A percentile compares a stretch with the other conserved stretches of the same genome.
These are phyloP conservation scores for Alternaria panax DNA, from an alignment of 2,329 filamentous ascomycete species.

Conservation along the genomic window DNA sequence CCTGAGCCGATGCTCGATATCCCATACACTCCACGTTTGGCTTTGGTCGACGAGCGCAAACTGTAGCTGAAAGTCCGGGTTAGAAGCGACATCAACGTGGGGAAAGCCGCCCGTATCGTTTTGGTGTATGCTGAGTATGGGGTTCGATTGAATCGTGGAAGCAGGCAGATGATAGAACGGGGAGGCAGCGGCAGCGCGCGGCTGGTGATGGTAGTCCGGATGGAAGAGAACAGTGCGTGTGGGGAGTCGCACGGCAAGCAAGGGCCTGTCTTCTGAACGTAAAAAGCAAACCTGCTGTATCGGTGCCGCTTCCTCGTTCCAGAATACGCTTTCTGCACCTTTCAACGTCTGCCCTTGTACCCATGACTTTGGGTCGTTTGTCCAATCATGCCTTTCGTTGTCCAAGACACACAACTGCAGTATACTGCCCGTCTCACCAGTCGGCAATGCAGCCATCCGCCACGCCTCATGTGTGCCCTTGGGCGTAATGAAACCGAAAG, in stretches of 20 bases:
- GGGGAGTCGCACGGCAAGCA: conserved; percentile 61
- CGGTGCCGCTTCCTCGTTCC: conserved; percentile 62
- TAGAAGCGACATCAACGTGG: conserved; percentile 72
- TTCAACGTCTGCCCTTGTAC: conserved; percentile 57
- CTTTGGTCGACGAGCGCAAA: conserved; percentile 70
- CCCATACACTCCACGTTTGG: conserved; percentile 74
- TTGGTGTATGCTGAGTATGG: conserved; percentile 61
- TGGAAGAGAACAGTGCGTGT: conserved; percentile 59
- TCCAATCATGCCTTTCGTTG: conserved; percentile 64
- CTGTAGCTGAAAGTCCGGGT: conserved; percentile 66
- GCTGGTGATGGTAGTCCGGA: conserved; percentile 29
- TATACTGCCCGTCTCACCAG: conserved; percentile 66
- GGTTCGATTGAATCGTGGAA: conserved; percentile 65
- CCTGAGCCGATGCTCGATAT: conserved; percentile 53
- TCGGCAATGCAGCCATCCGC: conserved; percentile 43
- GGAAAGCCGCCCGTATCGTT: conserved; percentile 61
- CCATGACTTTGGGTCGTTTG: conserved; percentile 53
- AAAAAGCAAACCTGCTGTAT: conserved; percentile 65
- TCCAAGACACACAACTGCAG: conserved; percentile 63
- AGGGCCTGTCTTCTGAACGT: conserved; percentile 51
- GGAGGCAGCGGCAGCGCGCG: conserved; percentile 23
- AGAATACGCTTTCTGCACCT: conserved; percentile 59
- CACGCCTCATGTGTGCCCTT: conserved; percentile 40
- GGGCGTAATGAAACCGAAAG: conserved; percentile 64
- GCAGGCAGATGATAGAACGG: conserved; percentile 39